A percentile compares a stretch with the other conserved stretches of the same genome.
These are phyloP conservation scores for Omphalotus olearius DNA, from an alignment of 1,284 basidiomycete species.

Conservation along the genomic window DNA sequence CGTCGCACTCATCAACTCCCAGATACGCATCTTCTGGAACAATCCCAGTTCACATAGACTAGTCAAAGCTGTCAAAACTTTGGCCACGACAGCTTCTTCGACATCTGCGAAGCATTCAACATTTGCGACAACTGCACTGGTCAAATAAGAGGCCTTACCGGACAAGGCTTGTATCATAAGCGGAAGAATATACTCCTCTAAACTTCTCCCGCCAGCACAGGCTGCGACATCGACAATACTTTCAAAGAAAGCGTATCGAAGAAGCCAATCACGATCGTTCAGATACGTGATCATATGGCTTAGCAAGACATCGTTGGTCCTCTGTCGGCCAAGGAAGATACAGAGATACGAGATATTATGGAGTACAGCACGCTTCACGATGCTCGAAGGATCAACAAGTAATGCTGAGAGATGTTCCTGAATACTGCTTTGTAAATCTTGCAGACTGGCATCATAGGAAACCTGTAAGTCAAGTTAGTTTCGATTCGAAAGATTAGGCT, in stretches of 20 bases:
- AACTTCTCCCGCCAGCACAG: conserved; percentile 81
- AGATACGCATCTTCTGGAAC: conserved; percentile 88
- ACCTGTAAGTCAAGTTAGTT: conserved; percentile 42
- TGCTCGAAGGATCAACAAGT: conserved; percentile 70
- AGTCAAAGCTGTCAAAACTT: conserved; percentile 82
- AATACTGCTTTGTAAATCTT: conserved; percentile 81
- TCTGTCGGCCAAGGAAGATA: conserved; percentile 88
- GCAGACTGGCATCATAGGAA: conserved; percentile 83
- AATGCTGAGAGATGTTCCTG: conserved; percentile 85
- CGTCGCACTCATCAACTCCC: conserved; percentile 88
- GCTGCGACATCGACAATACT: conserved; percentile 93
- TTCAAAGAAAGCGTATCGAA: conserved; percentile 92
- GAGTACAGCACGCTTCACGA: conserved; percentile 72
- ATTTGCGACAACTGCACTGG: not conserved
- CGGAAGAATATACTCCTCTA: conserved; percentile 90
- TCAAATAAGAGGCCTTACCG: conserved; percentile 44
- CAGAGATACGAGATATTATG: conserved; percentile 86
- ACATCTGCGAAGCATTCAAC: conserved; percentile 55
- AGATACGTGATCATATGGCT: conserved; percentile 99
- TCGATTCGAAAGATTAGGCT: conserved; percentile 1
- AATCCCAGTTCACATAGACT: conserved; percentile 84
- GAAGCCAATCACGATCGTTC: conserved; percentile 92
- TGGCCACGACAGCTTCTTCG: conserved; percentile 90
- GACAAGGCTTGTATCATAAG: conserved; percentile 91
- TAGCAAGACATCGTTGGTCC: conserved; percentile 91